These are phyloP conservation scores for Dipodascopsis uninucleata DNA, from an alignment of 805 yeast genomes.

Conservation along the genomic window DNA sequence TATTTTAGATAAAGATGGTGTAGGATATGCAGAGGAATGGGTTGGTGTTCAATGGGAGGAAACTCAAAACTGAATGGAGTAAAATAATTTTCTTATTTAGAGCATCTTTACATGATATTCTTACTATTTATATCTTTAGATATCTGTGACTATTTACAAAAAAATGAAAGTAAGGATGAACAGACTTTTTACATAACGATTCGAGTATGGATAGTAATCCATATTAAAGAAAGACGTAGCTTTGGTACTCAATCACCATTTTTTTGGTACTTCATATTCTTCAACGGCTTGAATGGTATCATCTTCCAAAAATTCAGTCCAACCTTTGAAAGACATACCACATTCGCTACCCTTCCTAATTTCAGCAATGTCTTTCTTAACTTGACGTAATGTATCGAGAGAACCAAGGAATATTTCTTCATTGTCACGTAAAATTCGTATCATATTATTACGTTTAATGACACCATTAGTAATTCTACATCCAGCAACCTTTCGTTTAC, in stretches of 20 bases:
- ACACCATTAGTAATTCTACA: conserved; percentile 72
- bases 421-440: conserved; percentile 54
- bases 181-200: too few species aligned
- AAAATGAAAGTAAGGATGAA: neutral
- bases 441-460: conserved; percentile 54
- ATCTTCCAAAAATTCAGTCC: conserved; percentile 68
- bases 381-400: conserved; percentile 70
- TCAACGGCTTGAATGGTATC: conserved; percentile 74
- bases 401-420: conserved; percentile 53
- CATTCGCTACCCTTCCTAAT: conserved; percentile 86
- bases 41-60: conserved; percentile 85
- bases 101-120: conserved; percentile 9
- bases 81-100: neutral
- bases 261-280: conserved; percentile 56
- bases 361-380: conserved; percentile 72
- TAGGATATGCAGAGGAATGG: conserved; percentile 79
- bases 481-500: conserved; percentile 71
- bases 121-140: neutral
- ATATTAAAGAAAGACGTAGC: neutral
- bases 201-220: neutral
- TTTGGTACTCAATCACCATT: conserved; percentile 37
- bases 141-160: neutral
- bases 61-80: neutral
- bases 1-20: conserved; percentile 54
- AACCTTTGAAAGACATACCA: conserved; percentile 68